Evolutionary conservation across 306 rosid species (phyloP), one percentile per base, ranked within the genome.

Genomic region (Astragalus membranaceus): DNA sequence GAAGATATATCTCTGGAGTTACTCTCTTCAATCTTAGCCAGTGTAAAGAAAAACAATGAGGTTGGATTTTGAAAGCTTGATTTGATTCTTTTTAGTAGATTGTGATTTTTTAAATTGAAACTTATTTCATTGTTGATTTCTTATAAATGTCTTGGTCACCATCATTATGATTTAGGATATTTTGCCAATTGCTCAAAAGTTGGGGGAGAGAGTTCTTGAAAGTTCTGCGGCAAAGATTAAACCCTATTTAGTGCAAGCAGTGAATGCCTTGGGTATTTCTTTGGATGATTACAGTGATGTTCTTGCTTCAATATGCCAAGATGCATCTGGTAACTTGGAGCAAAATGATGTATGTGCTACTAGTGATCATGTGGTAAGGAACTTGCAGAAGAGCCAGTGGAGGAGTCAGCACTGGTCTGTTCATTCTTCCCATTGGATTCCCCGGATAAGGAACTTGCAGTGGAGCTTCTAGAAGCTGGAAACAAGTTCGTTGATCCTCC

Each of bases 141-240:
- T n/a, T 68, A 42, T 77, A 51, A 30, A 52, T 52, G 10, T 75
- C 15, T 16, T 41, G 10, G 65, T 52, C n/a, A 57, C 36, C 51
- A 35, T 62, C 46, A 8, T 70, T 39, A 61, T 57, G 6, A 70
- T 63, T 78, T 83, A 93, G 97, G 96, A 90, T 48, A 67, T 84
- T 69, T 68, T 78, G 33, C 89, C 90, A 15, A 79, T 79, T 71
- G 84, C 94, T 78, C 83, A 83, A 62, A 85, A 72, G 83, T 74
- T 93, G 70, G 97, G 86, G 15, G 97, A 87, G 80, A 88, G 70
- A 73, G 96, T 90, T 64, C 86, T 93, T 60, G 82, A 76, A 78
- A 79, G 76, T 72, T 90, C 87, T 81, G 81, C 90, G 23, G 17
- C 77, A 47, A 90, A 82, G 80, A 77, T 93, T 61, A 93, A 84